A percentile compares a stretch with the other conserved stretches of the same genome.
Evolutionary conservation across 495 filamentous ascomycete genomes (phyloP).

Genomic region (Filosporella fistucella): DNA sequence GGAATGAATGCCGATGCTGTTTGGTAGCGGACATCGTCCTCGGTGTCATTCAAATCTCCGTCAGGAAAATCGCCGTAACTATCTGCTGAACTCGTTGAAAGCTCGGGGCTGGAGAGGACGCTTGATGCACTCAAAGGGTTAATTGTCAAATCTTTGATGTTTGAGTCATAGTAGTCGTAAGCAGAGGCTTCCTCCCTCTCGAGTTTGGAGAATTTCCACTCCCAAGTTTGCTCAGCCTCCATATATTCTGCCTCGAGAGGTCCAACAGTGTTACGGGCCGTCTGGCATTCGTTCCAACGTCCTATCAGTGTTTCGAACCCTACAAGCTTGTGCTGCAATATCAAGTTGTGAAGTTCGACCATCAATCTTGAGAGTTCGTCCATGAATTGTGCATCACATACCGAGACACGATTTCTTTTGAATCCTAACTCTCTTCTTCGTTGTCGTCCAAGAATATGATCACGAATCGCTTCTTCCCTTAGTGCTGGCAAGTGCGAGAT

Average conservation of each 20-base stretch:
- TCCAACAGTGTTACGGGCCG: constrained; percentile 8
- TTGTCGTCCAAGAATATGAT: too few species aligned
- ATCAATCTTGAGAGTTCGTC: too few species aligned
- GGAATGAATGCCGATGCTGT: neutral
- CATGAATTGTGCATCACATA: too few species aligned
- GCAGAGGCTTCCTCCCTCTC: constrained; percentile 3
- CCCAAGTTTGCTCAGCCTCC: constrained; percentile 17
- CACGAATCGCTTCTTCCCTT: too few species aligned
- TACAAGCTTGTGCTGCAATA: too few species aligned
- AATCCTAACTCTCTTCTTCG: too few species aligned
- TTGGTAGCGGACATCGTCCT: neutral
- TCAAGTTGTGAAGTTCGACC: too few species aligned
- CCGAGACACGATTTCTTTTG: too few species aligned
- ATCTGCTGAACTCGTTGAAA: neutral
- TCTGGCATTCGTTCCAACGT: constrained; percentile 11
- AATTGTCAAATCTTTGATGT: neutral
- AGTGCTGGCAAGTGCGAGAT: too few species aligned
- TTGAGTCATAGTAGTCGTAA: neutral
- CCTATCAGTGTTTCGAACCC: too few species aligned
- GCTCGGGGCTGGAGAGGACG: neutral
- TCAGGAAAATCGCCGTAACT: neutral
- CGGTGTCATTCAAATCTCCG: neutral
- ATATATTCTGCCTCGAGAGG: constrained; percentile 14
- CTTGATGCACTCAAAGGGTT: neutral
- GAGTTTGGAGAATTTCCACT: constrained; percentile 10